phyloP scores from a whole-genome alignment of 2,329 filamentous ascomycete genomes.

The Cercospora citrullina region DNA sequence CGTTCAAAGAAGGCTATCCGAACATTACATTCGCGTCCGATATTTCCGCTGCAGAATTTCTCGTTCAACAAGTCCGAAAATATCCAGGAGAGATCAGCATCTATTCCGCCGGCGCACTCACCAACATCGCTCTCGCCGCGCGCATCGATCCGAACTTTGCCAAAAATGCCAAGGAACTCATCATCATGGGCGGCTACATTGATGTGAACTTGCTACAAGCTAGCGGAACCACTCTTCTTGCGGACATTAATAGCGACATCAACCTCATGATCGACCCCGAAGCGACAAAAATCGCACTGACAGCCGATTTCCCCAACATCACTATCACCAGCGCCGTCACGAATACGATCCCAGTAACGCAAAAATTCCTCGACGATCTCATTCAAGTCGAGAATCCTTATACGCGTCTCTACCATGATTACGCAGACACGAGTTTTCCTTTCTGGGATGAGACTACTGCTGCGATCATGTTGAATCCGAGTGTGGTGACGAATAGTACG shows the following conservation, averaged over 20 bases:
- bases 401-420: conserved; percentile 41
- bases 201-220: conserved; percentile 42
- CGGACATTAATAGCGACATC: conserved; percentile 42
- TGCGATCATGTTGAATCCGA: conserved; percentile 44
- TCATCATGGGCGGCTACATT: conserved; percentile 55
- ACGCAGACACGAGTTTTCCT: conserved; percentile 45
- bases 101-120: conserved; percentile 50
- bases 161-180: conserved; percentile 47
- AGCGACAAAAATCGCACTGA: conserved; percentile 52
- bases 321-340: conserved; percentile 50
- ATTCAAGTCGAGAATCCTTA: conserved; percentile 43
- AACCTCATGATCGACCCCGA: conserved; percentile 56
- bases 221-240: conserved; percentile 32
- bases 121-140: conserved; percentile 52
- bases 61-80: conserved; percentile 49
- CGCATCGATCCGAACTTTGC: conserved; percentile 52
- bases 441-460: conserved; percentile 52
- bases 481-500: conserved; percentile 43
- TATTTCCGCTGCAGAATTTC: conserved; percentile 47
- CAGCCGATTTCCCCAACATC: conserved; percentile 49
- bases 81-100: conserved; percentile 55
- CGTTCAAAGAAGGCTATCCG: conserved; percentile 51
- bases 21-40: conserved; percentile 45
- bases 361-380: conserved; percentile 45
- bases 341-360: conserved; percentile 48